Base-by-base conservation (phyloP, 2,329 filamentous ascomycete genomes). In the Didymella keratinophila region DNA sequence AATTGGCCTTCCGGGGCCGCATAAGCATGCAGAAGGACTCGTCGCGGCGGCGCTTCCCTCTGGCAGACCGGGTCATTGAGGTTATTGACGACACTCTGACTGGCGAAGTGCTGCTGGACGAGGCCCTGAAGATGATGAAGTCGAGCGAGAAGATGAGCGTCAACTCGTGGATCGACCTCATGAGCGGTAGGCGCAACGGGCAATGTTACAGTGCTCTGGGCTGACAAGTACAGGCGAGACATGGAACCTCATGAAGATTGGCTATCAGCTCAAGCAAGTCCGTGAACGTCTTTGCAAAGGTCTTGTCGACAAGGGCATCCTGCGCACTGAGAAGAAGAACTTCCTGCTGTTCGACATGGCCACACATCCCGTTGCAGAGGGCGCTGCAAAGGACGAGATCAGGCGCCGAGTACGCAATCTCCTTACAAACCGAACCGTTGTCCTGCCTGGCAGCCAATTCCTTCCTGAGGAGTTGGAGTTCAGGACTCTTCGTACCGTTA, bases 51-150 rank as follows among this genome's bases (percentile, higher is more conserved):
- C 89, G 94, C 67, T 97, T 97, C 77, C 93, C 94, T 57, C 84
- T 98, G 60, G 89, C 94, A 68, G 95, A 99, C 80, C 87, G 95
- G 68, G 84, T 95, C 69, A 97, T 99, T 78, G 95, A 99, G 81
- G 95, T 99, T 65, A 88, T 98, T 74, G 95, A 99, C 79, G 94
- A 97, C 76, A 94, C 93, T 59, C 84, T 97, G 75, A 99, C 95
- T 6, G 95, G 95, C 69, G 95, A 99, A 82, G 95, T 98, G 65
- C 85, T 99, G 71, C 86, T 99, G 73, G 95, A 99, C 80, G 95
- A 99, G 83, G 92, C 95, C 59, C 83, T 99, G 74, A 99, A 99
- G 84, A 96, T 99, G 93, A 99, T 99, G 94, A 99, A 99, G 85
- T 89, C 91, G 70, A 97, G 93, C 79, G 95, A 99, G 83, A 97